Percentiles rank a stretch among this genome's conserved stretches.
phyloP scores from a whole-genome alignment of 306 rosid species.

The Vicia faba region DNA sequence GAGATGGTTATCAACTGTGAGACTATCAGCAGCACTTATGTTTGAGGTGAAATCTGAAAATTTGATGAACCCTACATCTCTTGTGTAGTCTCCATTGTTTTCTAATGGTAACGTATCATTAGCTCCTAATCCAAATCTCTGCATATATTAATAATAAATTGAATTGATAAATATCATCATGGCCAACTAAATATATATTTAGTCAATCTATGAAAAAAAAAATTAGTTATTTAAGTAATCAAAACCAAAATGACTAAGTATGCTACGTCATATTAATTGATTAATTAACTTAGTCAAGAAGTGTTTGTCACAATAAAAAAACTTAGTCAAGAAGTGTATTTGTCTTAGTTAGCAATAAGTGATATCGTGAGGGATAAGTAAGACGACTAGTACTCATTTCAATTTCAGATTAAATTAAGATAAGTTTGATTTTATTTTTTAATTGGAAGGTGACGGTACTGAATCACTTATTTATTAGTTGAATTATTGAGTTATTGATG shows the following conservation, averaged over 20 bases:
- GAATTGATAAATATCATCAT: background rate
- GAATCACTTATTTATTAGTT: too few relatives aligned
- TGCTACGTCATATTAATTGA: background rate
- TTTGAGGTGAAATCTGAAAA: slow-evolving; percentile 53
- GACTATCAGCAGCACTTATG: slow-evolving; percentile 12
- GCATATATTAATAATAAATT: background rate
- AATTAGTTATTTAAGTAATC: background rate
- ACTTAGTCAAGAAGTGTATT: background rate
- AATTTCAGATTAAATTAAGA: background rate
- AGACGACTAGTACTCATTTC: background rate
- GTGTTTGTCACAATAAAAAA: too few relatives aligned
- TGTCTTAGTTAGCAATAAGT: background rate
- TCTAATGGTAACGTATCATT: slow-evolving; percentile 47
- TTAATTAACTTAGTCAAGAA: background rate
- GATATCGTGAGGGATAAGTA: background rate
- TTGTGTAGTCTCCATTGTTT: slow-evolving; percentile 55
- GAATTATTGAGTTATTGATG: background rate
- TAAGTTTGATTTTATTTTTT: background rate
- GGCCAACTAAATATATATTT: background rate
- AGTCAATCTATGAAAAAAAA: background rate
- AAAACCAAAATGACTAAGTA: background rate
- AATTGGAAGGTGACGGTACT: too few relatives aligned
- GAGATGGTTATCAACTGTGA: slow-evolving; percentile 43
- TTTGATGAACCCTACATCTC: slow-evolving; percentile 48
- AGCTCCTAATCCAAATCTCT: slow-evolving; percentile 57